phyloP scores from a whole-genome alignment of 2,329 filamentous ascomycete genomes.

The Phyllosticta paracitricarpa region DNA sequence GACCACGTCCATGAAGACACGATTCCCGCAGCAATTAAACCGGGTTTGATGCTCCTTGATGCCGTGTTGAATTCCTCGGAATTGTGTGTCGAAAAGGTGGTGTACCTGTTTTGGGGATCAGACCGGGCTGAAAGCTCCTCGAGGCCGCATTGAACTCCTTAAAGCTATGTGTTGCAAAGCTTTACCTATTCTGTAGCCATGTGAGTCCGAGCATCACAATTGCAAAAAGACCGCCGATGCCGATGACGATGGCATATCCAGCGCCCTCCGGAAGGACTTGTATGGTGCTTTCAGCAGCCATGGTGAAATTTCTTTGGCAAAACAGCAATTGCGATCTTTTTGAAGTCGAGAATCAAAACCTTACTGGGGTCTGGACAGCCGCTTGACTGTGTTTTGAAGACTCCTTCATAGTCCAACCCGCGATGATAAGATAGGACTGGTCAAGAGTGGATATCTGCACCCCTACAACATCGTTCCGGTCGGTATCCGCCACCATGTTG shows the following conservation, averaged over 20 bases:
- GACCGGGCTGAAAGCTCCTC: too few relatives aligned
- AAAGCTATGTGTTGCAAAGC: too few relatives aligned
- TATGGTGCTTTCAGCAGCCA: neutral
- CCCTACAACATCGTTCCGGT: neutral
- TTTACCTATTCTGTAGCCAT: conserved; percentile 20
- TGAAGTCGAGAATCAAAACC: neutral
- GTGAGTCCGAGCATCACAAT: conserved; percentile 20
- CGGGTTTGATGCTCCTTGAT: conserved; percentile 34
- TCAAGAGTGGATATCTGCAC: neutral
- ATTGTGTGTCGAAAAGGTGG: conserved; percentile 30
- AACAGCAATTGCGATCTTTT: neutral
- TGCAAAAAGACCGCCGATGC: conserved; percentile 38
- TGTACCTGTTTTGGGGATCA: conserved; percentile 19
- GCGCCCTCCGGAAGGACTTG: conserved; percentile 25
- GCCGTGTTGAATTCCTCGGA: conserved; percentile 42
- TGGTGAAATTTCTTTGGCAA: neutral
- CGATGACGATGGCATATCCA: conserved; percentile 42
- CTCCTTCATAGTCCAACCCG: neutral
- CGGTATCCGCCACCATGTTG: neutral
- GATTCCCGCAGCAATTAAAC: conserved; percentile 38
- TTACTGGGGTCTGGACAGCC: neutral
- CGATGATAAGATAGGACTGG: neutral
- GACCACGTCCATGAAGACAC: conserved; percentile 43
- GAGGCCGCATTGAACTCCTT: too few relatives aligned
- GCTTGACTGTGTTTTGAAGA: neutral